phyloP scores from a whole-genome alignment of 345 rosid species.

The Boechera stricta region DNA sequence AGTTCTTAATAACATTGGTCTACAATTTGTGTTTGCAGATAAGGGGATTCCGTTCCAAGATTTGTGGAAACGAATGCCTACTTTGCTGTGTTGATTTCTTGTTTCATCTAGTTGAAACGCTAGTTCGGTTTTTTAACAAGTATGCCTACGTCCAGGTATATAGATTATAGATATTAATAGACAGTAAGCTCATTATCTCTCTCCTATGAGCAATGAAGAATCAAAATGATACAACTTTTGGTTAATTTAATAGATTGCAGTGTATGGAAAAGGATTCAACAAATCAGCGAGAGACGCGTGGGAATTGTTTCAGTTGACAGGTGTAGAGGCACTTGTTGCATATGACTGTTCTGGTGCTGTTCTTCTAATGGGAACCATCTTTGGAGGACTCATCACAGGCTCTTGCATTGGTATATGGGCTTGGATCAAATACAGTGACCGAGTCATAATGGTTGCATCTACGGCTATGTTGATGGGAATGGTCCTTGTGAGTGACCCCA shows the following conservation, averaged over 20 bases:
- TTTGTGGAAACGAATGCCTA: constrained; percentile 92
- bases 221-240: not conserved
- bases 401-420: constrained; percentile 90
- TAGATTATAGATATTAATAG: not conserved
- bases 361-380: constrained; percentile 81
- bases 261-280: constrained; percentile 91
- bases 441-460: constrained; percentile 80
- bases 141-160: constrained; percentile 96
- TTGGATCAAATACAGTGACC: constrained; percentile 65
- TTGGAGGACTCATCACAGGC: constrained; percentile 94
- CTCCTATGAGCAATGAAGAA: constrained; percentile 3
- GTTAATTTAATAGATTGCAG: constrained; percentile 62
- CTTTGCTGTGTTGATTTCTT: constrained; percentile 94
- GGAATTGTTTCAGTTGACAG: constrained; percentile 97
- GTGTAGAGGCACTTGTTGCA: constrained; percentile 95
- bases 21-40: constrained; percentile 53
- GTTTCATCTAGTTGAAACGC: constrained; percentile 94
- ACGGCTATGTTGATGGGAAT: constrained; percentile 98
- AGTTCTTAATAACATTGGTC: not conserved
- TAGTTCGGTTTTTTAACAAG: constrained; percentile 95
- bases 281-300: constrained; percentile 97
- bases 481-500: constrained; percentile 69
- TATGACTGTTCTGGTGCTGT: constrained; percentile 98
- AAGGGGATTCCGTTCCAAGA: constrained; percentile 94
- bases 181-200: constrained; percentile 10